Evolutionary conservation across 169 alveolate species (phyloP).

Genomic region (Besnoitia besnoiti): DNA sequence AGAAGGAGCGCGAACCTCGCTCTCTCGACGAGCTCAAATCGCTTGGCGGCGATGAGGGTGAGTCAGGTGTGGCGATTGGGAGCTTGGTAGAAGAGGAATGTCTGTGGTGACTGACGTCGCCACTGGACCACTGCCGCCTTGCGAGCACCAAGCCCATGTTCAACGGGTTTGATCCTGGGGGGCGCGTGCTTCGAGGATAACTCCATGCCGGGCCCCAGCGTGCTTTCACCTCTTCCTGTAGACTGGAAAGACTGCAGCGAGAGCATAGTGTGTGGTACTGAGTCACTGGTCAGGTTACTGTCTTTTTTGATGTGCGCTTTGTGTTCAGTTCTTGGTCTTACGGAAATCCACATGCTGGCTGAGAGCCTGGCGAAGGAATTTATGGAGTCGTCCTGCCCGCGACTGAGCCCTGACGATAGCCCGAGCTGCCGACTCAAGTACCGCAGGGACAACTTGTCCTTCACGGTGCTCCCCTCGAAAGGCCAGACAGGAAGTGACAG

Average conservation of each 20-base stretch:
- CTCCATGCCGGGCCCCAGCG: too few species aligned
- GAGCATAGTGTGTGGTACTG: too few species aligned
- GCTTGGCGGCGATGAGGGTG: background rate
- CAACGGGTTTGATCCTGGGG: too few species aligned
- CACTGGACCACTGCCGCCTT: too few species aligned
- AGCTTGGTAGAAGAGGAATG: too few species aligned
- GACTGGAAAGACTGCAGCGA: too few species aligned
- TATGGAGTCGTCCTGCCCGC: background rate
- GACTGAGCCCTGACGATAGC: background rate
- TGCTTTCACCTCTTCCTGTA: too few species aligned
- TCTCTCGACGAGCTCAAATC: background rate
- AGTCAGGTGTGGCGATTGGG: too few species aligned
- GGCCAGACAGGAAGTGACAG: background rate
- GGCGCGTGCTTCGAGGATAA: too few species aligned
- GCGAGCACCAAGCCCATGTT: too few species aligned
- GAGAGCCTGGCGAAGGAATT: background rate
- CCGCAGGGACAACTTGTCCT: constrained; percentile 28
- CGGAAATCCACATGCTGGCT: background rate
- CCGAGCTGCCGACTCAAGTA: background rate
- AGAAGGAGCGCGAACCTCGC: background rate
- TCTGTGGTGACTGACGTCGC: too few species aligned
- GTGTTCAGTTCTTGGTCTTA: background rate
- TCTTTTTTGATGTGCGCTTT: background rate
- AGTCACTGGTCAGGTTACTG: background rate
- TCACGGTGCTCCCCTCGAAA: background rate